A percentile compares a stretch with the other conserved stretches of the same genome.
These are phyloP conservation scores for Isabelozyma gotoi DNA, from an alignment of 805 yeast genomes.

Conservation along the genomic window DNA sequence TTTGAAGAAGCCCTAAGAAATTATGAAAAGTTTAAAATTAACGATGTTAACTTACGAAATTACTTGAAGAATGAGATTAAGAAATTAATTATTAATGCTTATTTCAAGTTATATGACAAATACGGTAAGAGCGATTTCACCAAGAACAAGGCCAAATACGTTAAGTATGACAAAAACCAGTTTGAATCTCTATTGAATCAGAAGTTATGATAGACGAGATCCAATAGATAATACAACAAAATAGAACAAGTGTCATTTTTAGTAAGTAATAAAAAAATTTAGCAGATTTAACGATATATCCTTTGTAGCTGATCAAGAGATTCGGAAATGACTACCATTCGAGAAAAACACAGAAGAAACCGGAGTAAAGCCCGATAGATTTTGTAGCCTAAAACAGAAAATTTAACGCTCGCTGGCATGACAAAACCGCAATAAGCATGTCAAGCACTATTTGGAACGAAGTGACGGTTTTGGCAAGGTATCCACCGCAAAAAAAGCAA, in stretches of 20 bases:
- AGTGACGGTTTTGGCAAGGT: not conserved
- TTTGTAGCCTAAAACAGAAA: too few species aligned
- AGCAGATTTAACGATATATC: too few species aligned
- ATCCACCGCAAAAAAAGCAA: not conserved
- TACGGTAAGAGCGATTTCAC: constrained; percentile 68
- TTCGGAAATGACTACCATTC: too few species aligned
- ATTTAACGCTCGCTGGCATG: too few species aligned
- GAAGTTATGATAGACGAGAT: constrained; percentile 7
- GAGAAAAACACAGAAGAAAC: not conserved
- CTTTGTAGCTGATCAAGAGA: not conserved
- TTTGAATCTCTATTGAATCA: constrained; percentile 33
- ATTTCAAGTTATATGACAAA: constrained; percentile 80
- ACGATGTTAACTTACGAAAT: constrained; percentile 64
- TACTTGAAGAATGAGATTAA: constrained; percentile 71
- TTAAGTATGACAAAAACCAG: constrained; percentile 58
- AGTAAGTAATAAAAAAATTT: not conserved
- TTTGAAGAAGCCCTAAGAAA: constrained; percentile 75
- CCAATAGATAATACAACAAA: not conserved
- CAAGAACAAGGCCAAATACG: constrained; percentile 67
- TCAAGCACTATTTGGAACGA: too few species aligned
- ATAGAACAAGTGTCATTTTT: too few species aligned
- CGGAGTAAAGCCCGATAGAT: not conserved
- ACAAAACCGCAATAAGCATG: too few species aligned
- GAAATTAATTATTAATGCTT: constrained; percentile 74
- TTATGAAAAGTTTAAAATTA: constrained; percentile 63